Evolutionary conservation across 768 basidiomycete genomes (phyloP).

Genomic region (Termitomyces sp.): DNA sequence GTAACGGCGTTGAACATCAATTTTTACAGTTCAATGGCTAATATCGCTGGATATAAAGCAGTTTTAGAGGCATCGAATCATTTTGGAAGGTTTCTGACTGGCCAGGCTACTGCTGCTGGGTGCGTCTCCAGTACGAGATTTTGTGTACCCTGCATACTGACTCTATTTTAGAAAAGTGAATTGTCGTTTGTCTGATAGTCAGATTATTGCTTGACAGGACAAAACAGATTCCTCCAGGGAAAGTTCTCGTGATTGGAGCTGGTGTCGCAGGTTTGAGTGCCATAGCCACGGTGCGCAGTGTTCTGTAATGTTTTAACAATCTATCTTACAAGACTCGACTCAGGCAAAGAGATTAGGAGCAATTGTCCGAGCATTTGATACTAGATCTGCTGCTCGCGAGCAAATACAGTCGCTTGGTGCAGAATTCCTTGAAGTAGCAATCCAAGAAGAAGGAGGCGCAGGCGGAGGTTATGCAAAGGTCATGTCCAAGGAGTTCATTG

Average conservation of each 20-base stretch:
- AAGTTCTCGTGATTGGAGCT: slow-evolving; percentile 83
- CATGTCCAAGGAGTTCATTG: slow-evolving; percentile 88
- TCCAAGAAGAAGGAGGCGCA: slow-evolving; percentile 80
- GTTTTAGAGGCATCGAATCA: slow-evolving; percentile 87
- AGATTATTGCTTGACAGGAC: slow-evolving; percentile 1
- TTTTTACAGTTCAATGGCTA: slow-evolving; percentile 76
- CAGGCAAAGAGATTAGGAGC: slow-evolving; percentile 81
- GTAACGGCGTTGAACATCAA: neutral
- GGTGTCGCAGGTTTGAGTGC: slow-evolving; percentile 88
- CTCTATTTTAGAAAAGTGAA: slow-evolving; percentile 25
- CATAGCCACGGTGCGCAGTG: slow-evolving; percentile 62
- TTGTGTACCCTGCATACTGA: neutral
- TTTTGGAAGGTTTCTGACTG: slow-evolving; percentile 85
- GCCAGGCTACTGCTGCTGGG: slow-evolving; percentile 90
- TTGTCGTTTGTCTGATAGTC: neutral
- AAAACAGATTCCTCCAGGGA: slow-evolving; percentile 74
- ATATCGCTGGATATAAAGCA: slow-evolving; percentile 91
- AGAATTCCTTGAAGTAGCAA: slow-evolving; percentile 79
- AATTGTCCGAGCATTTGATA: slow-evolving; percentile 86
- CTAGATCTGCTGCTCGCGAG: slow-evolving; percentile 79
- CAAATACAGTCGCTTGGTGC: slow-evolving; percentile 89
- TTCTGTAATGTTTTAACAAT: neutral
- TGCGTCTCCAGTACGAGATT: slow-evolving; percentile 29
- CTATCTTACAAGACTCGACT: neutral
- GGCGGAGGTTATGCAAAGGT: slow-evolving; percentile 85